Percentiles rank a stretch among this genome's conserved stretches.
phyloP scores from a whole-genome alignment of 2,329 filamentous ascomycete genomes.

The Colletotrichum nymphaeae region DNA sequence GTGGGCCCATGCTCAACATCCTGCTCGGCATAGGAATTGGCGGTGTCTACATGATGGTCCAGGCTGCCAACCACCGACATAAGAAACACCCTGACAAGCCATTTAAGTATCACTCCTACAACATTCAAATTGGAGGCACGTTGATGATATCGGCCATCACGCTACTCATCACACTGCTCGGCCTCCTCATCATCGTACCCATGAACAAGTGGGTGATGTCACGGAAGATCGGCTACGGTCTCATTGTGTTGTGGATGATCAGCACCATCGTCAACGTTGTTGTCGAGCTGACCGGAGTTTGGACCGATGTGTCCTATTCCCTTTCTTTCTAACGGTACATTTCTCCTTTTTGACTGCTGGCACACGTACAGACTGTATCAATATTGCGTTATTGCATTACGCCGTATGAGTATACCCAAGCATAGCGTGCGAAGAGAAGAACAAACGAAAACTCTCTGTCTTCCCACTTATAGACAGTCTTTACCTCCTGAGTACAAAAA shows the following conservation, averaged over 20 bases:
- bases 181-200: slow-evolving; percentile 84
- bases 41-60: slow-evolving; percentile 87
- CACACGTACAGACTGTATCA: slow-evolving; percentile 14
- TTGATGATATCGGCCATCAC: slow-evolving; percentile 88
- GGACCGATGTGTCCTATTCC: slow-evolving; percentile 49
- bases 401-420: slow-evolving; percentile 19
- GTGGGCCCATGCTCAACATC: slow-evolving; percentile 98
- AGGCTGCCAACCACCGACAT: slow-evolving; percentile 73
- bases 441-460: not conserved
- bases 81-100: slow-evolving; percentile 74
- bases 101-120: slow-evolving; percentile 79
- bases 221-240: slow-evolving; percentile 80
- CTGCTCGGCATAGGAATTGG: slow-evolving; percentile 93
- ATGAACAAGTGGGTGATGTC: slow-evolving; percentile 89
- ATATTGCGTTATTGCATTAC: slow-evolving; percentile 20
- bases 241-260: slow-evolving; percentile 84
- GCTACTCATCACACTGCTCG: slow-evolving; percentile 81
- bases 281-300: slow-evolving; percentile 76
- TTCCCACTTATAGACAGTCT: slow-evolving; percentile 18
- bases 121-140: slow-evolving; percentile 85
- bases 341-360: not conserved
- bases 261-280: slow-evolving; percentile 86
- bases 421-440: slow-evolving; percentile 25
- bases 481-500: slow-evolving; percentile 1
- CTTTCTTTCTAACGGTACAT: slow-evolving; percentile 5